These are phyloP conservation scores for Leccinum subspadiceum DNA, from an alignment of 1,284 basidiomycete genomes.

Conservation along the genomic window DNA sequence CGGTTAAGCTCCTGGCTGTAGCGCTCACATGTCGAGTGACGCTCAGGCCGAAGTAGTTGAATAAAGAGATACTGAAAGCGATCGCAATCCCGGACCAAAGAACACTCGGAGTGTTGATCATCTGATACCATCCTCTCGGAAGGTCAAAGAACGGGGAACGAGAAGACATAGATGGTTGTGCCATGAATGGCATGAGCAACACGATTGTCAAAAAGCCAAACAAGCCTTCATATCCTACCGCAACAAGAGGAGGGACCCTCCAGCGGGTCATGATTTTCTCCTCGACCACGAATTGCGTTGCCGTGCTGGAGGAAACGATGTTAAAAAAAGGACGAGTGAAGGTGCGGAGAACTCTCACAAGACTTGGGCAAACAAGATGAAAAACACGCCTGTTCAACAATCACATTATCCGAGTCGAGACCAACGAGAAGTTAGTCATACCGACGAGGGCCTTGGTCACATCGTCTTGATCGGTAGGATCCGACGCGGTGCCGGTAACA, in stretches of 20 bases:
- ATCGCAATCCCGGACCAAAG: conserved; percentile 78
- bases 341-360: conserved; percentile 59
- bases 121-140: conserved; percentile 86
- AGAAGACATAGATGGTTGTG: conserved; percentile 50
- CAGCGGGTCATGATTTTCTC: conserved; percentile 82
- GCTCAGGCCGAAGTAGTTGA: conserved; percentile 94
- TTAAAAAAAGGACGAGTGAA: conserved; percentile 19
- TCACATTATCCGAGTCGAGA: conserved; percentile 2
- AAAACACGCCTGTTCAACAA: conserved; percentile 66
- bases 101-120: conserved; percentile 77
- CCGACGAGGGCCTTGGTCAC: conserved; percentile 67
- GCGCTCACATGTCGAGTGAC: conserved; percentile 91
- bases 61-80: conserved; percentile 83
- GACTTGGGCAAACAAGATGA: conserved; percentile 95
- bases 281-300: conserved; percentile 93
- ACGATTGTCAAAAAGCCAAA: conserved; percentile 85
- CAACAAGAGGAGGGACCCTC: conserved; percentile 87
- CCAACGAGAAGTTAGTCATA: conserved; percentile 33
- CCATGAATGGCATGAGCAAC: conserved; percentile 71
- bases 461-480: conserved; percentile 54
- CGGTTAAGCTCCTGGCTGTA: conserved; percentile 86
- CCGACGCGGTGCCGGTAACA: conserved; percentile 26
- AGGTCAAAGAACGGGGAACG: conserved; percentile 89
- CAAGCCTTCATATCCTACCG: conserved; percentile 92
- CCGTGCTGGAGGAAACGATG: conserved; percentile 55